Conservation (phyloP, 2,329 filamentous ascomycete genomes). For the Septoria petroselini region DNA sequence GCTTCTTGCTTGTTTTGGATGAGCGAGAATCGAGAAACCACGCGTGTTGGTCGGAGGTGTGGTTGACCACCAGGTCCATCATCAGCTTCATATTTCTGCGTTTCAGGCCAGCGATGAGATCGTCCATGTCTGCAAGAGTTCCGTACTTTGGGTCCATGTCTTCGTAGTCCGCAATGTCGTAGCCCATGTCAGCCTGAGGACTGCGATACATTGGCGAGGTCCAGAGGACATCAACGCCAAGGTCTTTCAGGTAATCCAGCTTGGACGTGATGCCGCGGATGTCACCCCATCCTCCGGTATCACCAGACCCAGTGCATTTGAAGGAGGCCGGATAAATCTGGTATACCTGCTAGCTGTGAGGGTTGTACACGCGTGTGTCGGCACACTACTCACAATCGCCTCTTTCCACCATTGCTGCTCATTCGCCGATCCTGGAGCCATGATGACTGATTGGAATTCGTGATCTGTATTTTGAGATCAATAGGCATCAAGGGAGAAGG, state of each 20-base stretch:
- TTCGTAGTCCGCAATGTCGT: conserved; percentile 50
- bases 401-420: conserved; percentile 41
- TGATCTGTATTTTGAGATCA: no score
- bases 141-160: conserved; percentile 50
- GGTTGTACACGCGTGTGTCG: background rate
- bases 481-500: no score
- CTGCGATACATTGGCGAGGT: conserved; percentile 57
- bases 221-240: conserved; percentile 66
- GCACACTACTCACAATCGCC: conserved; percentile 28
- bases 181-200: conserved; percentile 35
- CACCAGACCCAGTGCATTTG: conserved; percentile 55
- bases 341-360: conserved; percentile 30
- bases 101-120: conserved; percentile 44
- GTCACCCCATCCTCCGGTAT: conserved; percentile 57
- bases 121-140: conserved; percentile 46
- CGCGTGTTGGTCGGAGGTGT: conserved; percentile 46
- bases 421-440: background rate
- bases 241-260: conserved; percentile 60
- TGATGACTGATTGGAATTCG: background rate
- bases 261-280: conserved; percentile 63
- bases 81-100: conserved; percentile 49
- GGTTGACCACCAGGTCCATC: conserved; percentile 44
- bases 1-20: conserved; percentile 51
- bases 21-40: conserved; percentile 59
- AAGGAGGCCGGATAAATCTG: conserved; percentile 60